Evolutionary conservation across 148 eudicot species (phyloP), one percentile per base, ranked within the genome.

Genomic region (Rhododendron molle): DNA sequence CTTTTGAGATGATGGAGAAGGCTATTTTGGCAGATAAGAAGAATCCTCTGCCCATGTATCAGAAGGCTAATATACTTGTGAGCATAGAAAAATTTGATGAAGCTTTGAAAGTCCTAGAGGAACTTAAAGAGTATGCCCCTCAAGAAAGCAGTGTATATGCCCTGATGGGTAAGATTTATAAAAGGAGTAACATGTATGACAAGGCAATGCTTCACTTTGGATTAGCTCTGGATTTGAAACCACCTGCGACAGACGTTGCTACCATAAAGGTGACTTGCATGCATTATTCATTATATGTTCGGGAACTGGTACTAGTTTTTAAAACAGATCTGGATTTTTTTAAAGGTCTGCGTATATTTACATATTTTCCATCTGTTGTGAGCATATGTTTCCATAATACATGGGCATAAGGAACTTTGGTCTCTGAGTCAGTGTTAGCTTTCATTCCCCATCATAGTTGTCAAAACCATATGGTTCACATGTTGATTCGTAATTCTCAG

Each of bases 171-270:
- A 92, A 90, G 92, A 95, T 97, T 30, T 95, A 95, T 77, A 97
- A 97, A 90, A 90, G 93, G 81, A 90, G 86, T 34, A 93, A 90
- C 88, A 90, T 92, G 93, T 90, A 94, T 71, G 98, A 95, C 88
- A 93, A 89, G 86, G 98, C 99, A 36, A 95, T 97, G 99, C 95
- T 97, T 90, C 94, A 95, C 91, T 97, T 97, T 83, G 99, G 99
- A 89, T 89, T 92, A 82, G 98, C 98, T 78, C 90, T 97, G 87
- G 98, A 97, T 91, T 89, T 97, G 92, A 97, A 95, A 91, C 99
- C 99, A 78, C 93, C 99, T 46, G 96, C 99, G 85, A 91, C 98
- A 30, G 99, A 97, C 91, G 98, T 97, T 85, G 99, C 99, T 85
- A 85, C 93, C 78, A 97, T 97, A 76, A 97, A 97, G 98, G 99